These are phyloP conservation scores for Aspergillus vadensis DNA, from an alignment of 2,329 filamentous ascomycete genomes.

Conservation along the genomic window DNA sequence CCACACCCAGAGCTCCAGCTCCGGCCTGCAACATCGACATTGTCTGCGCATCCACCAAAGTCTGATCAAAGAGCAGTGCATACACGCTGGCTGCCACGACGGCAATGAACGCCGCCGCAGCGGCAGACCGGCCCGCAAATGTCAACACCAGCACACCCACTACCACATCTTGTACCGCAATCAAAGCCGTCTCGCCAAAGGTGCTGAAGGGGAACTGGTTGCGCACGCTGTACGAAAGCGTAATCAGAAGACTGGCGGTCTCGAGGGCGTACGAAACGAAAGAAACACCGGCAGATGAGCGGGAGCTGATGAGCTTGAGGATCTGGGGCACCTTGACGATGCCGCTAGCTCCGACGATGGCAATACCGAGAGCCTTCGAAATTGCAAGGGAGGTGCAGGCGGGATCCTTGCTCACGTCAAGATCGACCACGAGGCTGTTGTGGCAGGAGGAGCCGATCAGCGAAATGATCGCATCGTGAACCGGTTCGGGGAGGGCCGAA, in stretches of 20 bases:
- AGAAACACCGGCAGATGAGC: constrained; percentile 79
- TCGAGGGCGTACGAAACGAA: constrained; percentile 93
- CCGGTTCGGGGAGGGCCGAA: constrained; percentile 70
- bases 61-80: constrained; percentile 66
- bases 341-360: constrained; percentile 84
- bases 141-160: constrained; percentile 85
- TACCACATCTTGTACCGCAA: constrained; percentile 86
- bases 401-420: constrained; percentile 71
- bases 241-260: constrained; percentile 83
- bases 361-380: constrained; percentile 89
- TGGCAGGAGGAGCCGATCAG: constrained; percentile 86
- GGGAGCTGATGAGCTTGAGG: constrained; percentile 80
- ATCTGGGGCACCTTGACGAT: constrained; percentile 98
- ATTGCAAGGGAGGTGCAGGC: constrained; percentile 86
- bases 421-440: constrained; percentile 77
- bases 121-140: constrained; percentile 69
- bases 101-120: constrained; percentile 77
- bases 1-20: constrained; percentile 78
- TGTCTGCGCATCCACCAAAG: constrained; percentile 64
- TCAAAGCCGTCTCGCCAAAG: constrained; percentile 91
- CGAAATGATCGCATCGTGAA: constrained; percentile 73
- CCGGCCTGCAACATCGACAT: constrained; percentile 79
- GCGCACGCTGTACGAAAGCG: constrained; percentile 87
- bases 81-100: constrained; percentile 69
- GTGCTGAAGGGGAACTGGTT: constrained; percentile 94